Percentiles rank a stretch among this genome's conserved stretches.
These are phyloP conservation scores for Bolboschoenus planiculmis DNA, from an alignment of 176 grass and related monocot genomes.

Conservation along the genomic window DNA sequence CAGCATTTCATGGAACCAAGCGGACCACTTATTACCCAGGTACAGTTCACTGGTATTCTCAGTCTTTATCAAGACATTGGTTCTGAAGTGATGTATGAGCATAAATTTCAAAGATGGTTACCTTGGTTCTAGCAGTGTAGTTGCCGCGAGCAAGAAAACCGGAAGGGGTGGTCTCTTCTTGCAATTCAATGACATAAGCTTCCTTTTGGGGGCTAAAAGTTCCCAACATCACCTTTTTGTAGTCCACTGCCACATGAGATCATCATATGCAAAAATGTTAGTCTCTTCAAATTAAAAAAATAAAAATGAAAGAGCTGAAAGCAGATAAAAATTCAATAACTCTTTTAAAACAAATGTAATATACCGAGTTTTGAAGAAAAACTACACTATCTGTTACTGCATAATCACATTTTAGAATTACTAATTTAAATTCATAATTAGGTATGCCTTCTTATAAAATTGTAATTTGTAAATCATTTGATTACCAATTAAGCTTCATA, in stretches of 20 bases:
- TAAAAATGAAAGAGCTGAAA: not conserved
- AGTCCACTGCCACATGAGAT: slow-evolving; percentile 45
- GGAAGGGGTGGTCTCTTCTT: slow-evolving; percentile 82
- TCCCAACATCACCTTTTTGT: slow-evolving; percentile 82
- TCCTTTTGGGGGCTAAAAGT: slow-evolving; percentile 89
- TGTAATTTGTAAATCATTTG: not conserved
- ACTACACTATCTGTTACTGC: not conserved
- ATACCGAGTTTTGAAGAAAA: not conserved
- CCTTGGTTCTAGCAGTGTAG: slow-evolving; percentile 77
- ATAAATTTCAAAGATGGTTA: not conserved
- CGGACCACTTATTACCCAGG: not conserved
- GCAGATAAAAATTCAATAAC: not conserved
- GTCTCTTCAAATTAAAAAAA: not conserved
- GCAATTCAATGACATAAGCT: slow-evolving; percentile 55
- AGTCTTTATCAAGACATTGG: not conserved
- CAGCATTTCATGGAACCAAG: not conserved
- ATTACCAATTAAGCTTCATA: not conserved
- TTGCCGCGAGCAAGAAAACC: slow-evolving; percentile 76
- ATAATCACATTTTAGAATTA: not conserved
- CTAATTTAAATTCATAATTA: not conserved
- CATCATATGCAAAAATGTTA: not conserved
- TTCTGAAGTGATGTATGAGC: not conserved
- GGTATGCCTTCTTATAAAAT: not conserved
- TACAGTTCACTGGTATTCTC: not conserved
- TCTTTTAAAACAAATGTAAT: not conserved